phyloP scores from a whole-genome alignment of 805 yeast species.

The Yarrowia divulgata region DNA sequence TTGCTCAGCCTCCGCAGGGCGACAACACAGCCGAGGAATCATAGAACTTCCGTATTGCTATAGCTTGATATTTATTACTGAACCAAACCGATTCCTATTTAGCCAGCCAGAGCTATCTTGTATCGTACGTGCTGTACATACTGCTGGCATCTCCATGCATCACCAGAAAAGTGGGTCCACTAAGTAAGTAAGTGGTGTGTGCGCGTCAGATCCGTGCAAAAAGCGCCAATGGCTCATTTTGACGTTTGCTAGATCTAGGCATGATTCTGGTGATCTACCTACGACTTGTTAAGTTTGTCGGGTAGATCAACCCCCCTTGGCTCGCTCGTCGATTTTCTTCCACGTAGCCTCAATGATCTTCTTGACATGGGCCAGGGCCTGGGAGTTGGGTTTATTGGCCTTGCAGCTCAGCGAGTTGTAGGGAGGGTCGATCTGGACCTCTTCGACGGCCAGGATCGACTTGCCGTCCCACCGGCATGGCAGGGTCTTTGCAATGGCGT shows the following conservation, averaged over 20 bases:
- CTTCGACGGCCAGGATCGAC: constrained; percentile 57
- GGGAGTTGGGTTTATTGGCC: constrained; percentile 48
- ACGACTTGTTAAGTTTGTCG: too few relatives aligned
- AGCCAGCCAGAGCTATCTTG: too few relatives aligned
- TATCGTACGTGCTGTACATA: too few relatives aligned
- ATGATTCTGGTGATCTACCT: too few relatives aligned
- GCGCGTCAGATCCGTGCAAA: too few relatives aligned
- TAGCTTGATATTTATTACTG: constrained; percentile 23
- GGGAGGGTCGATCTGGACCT: constrained; percentile 57
- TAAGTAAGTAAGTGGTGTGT: too few relatives aligned
- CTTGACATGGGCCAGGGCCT: constrained; percentile 54
- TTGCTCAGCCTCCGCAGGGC: constrained; percentile 7
- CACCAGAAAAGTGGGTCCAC: too few relatives aligned
- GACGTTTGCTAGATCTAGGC: too few relatives aligned
- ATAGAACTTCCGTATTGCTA: constrained; percentile 15
- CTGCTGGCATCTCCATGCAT: too few relatives aligned
- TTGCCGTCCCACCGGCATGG: constrained; percentile 57
- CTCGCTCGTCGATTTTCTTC: constrained; percentile 54
- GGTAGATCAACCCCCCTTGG: constrained; percentile 59
- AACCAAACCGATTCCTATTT: neutral
- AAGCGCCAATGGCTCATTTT: too few relatives aligned
- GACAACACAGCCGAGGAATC: neutral
- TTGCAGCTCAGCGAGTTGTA: constrained; percentile 50
- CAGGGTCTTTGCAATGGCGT: constrained; percentile 56
- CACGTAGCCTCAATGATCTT: constrained; percentile 61